Evolutionary conservation across 768 basidiomycete genomes (phyloP), one percentile per base, ranked within the genome.

Genomic region (Macrocybe gigantea): DNA sequence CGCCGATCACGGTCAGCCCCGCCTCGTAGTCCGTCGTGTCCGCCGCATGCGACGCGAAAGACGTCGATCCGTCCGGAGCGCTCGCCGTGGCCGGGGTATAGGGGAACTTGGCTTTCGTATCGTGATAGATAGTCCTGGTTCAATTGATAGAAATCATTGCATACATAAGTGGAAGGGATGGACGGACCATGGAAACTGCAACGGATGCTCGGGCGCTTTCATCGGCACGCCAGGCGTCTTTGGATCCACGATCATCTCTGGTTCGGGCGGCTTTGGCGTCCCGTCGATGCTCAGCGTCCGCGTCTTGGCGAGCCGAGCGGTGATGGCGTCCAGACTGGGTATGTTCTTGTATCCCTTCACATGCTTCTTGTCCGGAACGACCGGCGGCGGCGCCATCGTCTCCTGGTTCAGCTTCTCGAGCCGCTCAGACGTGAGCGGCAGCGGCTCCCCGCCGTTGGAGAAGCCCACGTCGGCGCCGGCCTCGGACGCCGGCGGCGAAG

Each of bases 261-360:
- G 75, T 51, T 88, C 88, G 5, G 87, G 85, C 2, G 87, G 85
- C 53, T 78, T 81, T 5, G 81, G 69, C 4, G 81, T 79, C 11
- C 86, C 78, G 59, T 80, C 78, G 55, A 80, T 66, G 54, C 77
- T 79, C 51, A 90, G 73, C 33, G 80, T 72, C 45, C 84, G 72
- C 30, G 83, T 72, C 67, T 85, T 85, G 45, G 82, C 85, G 49
- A 91, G 68, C 34, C 85, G 79, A 32, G 84, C 85, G 1, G 89
- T 87, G 68, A 93, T 92, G 30, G 85, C 87, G 59, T 91, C 88
- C 46, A 93, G 77, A 52, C 79, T 82, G 10, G 90, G 90, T 38
- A 92, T 86, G 59, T 90, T 91, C 81, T 90, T 92, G 67, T 89
- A 92, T 15, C 89, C 89, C n/a, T 73, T 67, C 57, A 71, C 72